Percentiles rank a stretch among this genome's conserved stretches.
phyloP scores from a whole-genome alignment of 345 rosid species.

The Dimocarpus longan region DNA sequence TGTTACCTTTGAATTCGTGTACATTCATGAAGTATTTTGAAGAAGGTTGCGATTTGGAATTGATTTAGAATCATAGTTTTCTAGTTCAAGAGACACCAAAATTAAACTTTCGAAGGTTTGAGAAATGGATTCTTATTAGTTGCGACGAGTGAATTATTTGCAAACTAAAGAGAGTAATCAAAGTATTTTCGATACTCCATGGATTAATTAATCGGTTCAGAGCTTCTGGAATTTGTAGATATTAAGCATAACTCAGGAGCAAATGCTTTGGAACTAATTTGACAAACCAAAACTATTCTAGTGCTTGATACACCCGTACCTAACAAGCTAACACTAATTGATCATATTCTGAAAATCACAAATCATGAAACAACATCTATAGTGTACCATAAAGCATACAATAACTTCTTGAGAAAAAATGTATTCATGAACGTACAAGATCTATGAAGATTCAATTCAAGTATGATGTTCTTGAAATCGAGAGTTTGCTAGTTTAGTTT shows the following conservation, averaged over 20 bases:
- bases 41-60: not conserved
- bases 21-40: not conserved
- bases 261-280: not conserved
- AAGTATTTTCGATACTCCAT: not conserved
- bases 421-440: not conserved
- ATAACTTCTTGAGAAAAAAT: too few species aligned
- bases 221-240: not conserved
- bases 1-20: not conserved
- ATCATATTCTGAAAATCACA: not conserved
- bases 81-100: not conserved
- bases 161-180: not conserved
- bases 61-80: not conserved
- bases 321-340: not conserved
- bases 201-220: too few species aligned
- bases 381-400: not conserved
- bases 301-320: not conserved
- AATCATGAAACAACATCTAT: not conserved
- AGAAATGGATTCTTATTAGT: not conserved
- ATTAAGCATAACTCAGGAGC: not conserved
- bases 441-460: not conserved
- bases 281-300: not conserved
- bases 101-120: not conserved
- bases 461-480: not conserved
- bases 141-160: not conserved
- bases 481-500: not conserved